Conservation (phyloP, 1,284 basidiomycete genomes). For the Pyrrhoderma lamaoense region DNA sequence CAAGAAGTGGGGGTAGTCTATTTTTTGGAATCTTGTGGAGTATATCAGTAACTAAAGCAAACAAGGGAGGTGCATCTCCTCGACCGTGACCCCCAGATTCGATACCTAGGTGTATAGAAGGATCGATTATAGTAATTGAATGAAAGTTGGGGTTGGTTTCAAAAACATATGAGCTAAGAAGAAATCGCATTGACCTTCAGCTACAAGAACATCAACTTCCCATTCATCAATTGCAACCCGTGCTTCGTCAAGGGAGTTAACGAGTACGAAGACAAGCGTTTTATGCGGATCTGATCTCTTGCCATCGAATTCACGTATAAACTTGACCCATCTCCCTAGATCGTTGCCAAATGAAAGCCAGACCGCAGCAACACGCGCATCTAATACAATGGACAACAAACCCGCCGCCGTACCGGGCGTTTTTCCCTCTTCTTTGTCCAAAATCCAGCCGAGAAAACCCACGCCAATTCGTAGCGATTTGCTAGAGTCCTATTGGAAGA, state of each 20-base stretch:
- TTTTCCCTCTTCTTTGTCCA: constrained; percentile 38
- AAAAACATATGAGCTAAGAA: not conserved
- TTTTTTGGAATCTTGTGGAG: constrained; percentile 24
- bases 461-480: constrained; percentile 55
- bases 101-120: constrained; percentile 45
- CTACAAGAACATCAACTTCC: constrained; percentile 66
- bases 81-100: constrained; percentile 73
- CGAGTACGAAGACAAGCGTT: constrained; percentile 56
- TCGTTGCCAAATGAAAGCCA: constrained; percentile 68
- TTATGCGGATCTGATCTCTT: constrained; percentile 31
- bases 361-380: constrained; percentile 52
- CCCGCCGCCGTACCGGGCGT: constrained; percentile 26
- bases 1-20: constrained; percentile 39
- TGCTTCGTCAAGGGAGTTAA: constrained; percentile 53
- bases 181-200: constrained; percentile 56
- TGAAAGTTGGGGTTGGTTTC: not conserved
- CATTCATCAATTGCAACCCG: constrained; percentile 47
- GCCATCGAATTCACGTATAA: constrained; percentile 46
- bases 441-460: constrained; percentile 65
- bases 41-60: constrained; percentile 53
- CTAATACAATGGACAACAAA: constrained; percentile 44
- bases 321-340: constrained; percentile 50
- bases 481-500: constrained; percentile 18
- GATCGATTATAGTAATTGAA: constrained; percentile 3
- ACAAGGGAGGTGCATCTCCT: constrained; percentile 45